These are phyloP conservation scores for Fonsecaea erecta DNA, from an alignment of 2,329 filamentous ascomycete genomes.

Conservation along the genomic window DNA sequence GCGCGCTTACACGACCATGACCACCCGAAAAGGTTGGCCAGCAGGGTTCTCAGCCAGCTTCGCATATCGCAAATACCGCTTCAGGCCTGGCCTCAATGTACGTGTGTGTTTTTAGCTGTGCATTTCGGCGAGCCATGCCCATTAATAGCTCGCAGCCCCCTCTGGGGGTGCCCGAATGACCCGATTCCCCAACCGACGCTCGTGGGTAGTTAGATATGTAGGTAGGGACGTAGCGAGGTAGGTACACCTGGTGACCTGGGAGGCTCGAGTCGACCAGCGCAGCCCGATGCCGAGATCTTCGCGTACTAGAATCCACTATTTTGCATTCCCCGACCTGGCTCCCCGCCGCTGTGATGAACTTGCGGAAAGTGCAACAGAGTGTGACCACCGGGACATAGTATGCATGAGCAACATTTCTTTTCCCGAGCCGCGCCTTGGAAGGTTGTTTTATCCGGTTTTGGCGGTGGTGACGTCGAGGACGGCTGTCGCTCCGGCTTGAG, in stretches of 20 bases:
- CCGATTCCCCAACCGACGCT: no score
- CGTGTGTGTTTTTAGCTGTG: not conserved
- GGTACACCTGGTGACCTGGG: slow-evolving; percentile 1
- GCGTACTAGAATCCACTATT: not conserved
- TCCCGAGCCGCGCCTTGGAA: not conserved
- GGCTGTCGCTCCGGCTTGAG: not conserved
- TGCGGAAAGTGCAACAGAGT: not conserved
- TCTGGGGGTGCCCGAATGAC: not conserved
- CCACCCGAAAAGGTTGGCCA: not conserved
- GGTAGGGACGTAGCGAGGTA: no score
- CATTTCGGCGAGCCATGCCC: no score
- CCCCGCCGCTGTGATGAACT: not conserved
- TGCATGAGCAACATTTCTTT: not conserved
- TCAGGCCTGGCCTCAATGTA: not conserved
- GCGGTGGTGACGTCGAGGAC: not conserved
- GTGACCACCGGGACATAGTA: not conserved
- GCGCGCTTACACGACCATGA: slow-evolving; percentile 1
- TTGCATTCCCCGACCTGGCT: not conserved
- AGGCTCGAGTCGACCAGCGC: not conserved
- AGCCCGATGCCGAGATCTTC: not conserved
- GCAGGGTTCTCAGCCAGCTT: not conserved
- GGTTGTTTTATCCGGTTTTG: not conserved
- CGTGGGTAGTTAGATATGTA: no score
- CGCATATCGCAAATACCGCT: not conserved
- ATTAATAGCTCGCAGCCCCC: not conserved